Evolutionary conservation across 768 basidiomycete genomes (phyloP), one percentile per base, ranked within the genome.

Genomic region (Leccinum longicurvipes): DNA sequence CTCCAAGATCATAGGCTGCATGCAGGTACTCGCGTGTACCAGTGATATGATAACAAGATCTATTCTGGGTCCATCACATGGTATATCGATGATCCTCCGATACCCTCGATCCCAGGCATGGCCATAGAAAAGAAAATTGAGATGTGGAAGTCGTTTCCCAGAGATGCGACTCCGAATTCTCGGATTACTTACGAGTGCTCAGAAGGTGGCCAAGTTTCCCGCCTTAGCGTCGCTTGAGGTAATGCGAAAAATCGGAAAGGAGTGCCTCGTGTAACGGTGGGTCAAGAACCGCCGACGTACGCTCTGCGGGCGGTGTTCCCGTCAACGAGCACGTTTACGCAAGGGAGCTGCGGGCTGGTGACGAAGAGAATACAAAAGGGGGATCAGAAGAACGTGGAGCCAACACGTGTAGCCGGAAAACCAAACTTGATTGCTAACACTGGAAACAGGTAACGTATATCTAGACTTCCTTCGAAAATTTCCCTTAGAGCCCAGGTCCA

Each of bases 401-500:
- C 63, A 61, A 73, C 74, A 75, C 74, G 74, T 75, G 74, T 73
- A 62, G 60, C 53, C 50, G 44, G 12, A 52, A 55, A 54, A 44
- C 57, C 53, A 54, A 66, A 58, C 48, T 52, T 47, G 46, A 62
- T 60, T 44, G 58, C 50, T 44, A 68, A 67, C 64, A 31, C 66
- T 72, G 67, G 69, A 60, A 65, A 52, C 54, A 14, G 56, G 47
- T 48, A 64, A 71, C 67, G 53, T 71, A 72, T 72, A 72, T 72
- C 61, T 71, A 61, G 66, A 70, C 65, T 64, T 72, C 55, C 71
- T 67, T 61, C 61, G 52, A 71, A 68, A 71, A 72, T 74, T 69
- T 73, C 67, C 73, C 60, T 68, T 64, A 46, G 61, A 67, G 52
- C 64, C 67, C 60, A 64, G 62, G 44, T 46, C 60, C 61, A 66